phyloP scores from a whole-genome alignment of 2,329 filamentous ascomycete species.

The Colletotrichum ledebouriae region DNA sequence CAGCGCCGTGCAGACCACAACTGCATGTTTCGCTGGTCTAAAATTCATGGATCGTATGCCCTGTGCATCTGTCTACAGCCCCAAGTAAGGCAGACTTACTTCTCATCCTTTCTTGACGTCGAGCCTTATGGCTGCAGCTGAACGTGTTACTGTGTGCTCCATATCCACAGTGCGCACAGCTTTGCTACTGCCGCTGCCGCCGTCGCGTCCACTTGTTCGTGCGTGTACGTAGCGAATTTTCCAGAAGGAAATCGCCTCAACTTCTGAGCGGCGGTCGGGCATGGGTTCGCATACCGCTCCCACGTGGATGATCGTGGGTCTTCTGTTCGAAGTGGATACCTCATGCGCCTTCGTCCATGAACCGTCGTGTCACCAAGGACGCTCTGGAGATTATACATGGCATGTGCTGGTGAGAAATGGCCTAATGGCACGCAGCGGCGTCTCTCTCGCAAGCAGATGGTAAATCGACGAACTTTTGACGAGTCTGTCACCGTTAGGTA shows the following conservation, averaged over 20 bases:
- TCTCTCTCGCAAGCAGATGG: constrained; percentile 30
- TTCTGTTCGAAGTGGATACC: constrained; percentile 37
- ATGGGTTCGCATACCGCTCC: constrained; percentile 41
- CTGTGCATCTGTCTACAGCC: neutral
- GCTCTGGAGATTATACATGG: neutral
- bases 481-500: constrained; percentile 27
- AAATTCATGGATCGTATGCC: constrained; percentile 17
- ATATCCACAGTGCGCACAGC: constrained; percentile 5
- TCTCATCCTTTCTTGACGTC: constrained; percentile 4
- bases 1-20: constrained; percentile 6
- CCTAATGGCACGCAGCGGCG: constrained; percentile 14
- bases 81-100: constrained; percentile 31
- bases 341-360: constrained; percentile 32
- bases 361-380: constrained; percentile 20
- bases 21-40: neutral
- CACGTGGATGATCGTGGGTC: constrained; percentile 40
- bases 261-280: constrained; percentile 28
- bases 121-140: neutral
- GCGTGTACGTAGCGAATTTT: constrained; percentile 29
- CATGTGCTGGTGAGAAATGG: neutral
- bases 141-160: neutral
- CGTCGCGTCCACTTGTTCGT: neutral
- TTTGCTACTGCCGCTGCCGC: constrained; percentile 2
- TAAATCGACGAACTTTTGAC: constrained; percentile 28
- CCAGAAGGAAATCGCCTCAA: constrained; percentile 37